Evolutionary conservation across 2,329 filamentous ascomycete species (phyloP).

Genomic region (Iodosphaeria phyllophila): DNA sequence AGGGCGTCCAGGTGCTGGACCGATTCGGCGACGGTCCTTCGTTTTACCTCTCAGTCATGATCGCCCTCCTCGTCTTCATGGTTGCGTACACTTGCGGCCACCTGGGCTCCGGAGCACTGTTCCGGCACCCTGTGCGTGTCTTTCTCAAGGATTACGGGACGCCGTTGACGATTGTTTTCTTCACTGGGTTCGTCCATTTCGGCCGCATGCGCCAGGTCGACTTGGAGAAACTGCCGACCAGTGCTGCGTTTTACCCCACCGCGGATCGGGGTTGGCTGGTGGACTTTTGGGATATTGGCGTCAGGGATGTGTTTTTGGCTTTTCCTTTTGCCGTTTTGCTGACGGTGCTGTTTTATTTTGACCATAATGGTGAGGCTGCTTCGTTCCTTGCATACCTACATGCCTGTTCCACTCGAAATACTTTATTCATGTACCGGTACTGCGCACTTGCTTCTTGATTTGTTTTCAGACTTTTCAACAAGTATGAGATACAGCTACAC

Average conservation of each 20-base stretch:
- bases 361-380: slow-evolving; percentile 52
- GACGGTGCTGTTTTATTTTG: slow-evolving; percentile 77
- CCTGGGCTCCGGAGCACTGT: slow-evolving; percentile 51
- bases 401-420: too few species aligned
- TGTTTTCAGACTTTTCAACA: too few species aligned
- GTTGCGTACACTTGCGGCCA: slow-evolving; percentile 57
- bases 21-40: slow-evolving; percentile 48
- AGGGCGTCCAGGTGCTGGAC: slow-evolving; percentile 71
- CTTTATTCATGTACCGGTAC: too few species aligned
- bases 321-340: slow-evolving; percentile 73
- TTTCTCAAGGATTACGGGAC: slow-evolving; percentile 86
- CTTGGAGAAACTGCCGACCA: slow-evolving; percentile 55
- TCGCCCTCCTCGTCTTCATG: slow-evolving; percentile 61
- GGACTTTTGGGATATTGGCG: slow-evolving; percentile 59
- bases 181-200: slow-evolving; percentile 75
- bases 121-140: slow-evolving; percentile 56
- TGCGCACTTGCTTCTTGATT: too few species aligned
- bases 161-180: slow-evolving; percentile 67
- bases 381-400: too few species aligned
- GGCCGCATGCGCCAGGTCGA: slow-evolving; percentile 59
- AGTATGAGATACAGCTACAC: too few species aligned
- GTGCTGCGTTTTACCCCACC: slow-evolving; percentile 64
- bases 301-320: slow-evolving; percentile 61
- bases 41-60: slow-evolving; percentile 63
- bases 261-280: slow-evolving; percentile 58